phyloP scores from a whole-genome alignment of 441 rosid genomes.

The Hura crepitans region DNA sequence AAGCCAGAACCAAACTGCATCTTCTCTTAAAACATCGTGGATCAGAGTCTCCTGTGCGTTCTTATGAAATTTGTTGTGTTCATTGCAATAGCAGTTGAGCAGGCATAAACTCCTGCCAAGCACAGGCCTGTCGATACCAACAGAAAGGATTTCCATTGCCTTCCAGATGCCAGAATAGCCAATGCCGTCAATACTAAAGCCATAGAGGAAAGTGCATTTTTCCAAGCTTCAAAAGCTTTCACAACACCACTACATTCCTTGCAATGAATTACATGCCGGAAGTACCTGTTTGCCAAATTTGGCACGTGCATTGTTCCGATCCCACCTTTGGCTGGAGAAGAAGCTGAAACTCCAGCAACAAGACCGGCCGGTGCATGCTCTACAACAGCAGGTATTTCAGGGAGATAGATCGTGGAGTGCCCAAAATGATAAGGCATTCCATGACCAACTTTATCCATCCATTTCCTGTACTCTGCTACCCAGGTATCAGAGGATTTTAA shows the following conservation, averaged over 20 bases:
- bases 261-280: conserved; percentile 82
- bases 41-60: conserved; percentile 70
- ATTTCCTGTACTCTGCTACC: conserved; percentile 88
- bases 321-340: conserved; percentile 82
- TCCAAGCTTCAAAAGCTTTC: conserved; percentile 58
- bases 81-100: conserved; percentile 55
- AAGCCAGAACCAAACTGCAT: too few species aligned
- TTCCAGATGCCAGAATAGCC: conserved; percentile 61
- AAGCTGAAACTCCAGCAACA: conserved; percentile 63
- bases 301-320: conserved; percentile 69
- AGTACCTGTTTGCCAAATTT: conserved; percentile 64
- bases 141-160: conserved; percentile 61
- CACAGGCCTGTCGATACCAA: conserved; percentile 47
- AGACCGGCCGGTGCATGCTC: conserved; percentile 91
- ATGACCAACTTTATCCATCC: conserved; percentile 96
- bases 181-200: conserved; percentile 44
- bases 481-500: conserved; percentile 79
- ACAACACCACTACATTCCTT: conserved; percentile 58
- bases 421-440: conserved; percentile 99
- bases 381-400: conserved; percentile 63
- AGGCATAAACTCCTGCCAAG: conserved; percentile 55
- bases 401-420: conserved; percentile 66
- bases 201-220: conserved; percentile 42
- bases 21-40: too few species aligned
- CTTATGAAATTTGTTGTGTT: conserved; percentile 82